phyloP scores from a whole-genome alignment of 345 rosid species.

The Eutrema heterophyllum region DNA sequence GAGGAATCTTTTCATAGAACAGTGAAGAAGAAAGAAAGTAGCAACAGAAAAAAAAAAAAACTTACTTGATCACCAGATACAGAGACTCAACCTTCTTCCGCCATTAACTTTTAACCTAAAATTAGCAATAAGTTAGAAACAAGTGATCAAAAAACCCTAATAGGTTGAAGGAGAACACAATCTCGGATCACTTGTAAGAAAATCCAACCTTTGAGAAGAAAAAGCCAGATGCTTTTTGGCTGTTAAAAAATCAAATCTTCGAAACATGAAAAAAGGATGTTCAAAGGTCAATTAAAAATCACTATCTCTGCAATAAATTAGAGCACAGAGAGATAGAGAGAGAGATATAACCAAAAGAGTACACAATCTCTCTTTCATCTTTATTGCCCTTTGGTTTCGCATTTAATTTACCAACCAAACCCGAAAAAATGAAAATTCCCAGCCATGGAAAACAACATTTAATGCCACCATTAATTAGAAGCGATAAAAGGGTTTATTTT shows the following conservation, averaged over 20 bases:
- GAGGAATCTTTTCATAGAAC: slow-evolving; percentile 7
- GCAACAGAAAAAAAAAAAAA: background rate
- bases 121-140: background rate
- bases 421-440: slow-evolving; percentile 8
- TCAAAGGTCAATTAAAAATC: slow-evolving; percentile 27
- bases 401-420: slow-evolving; percentile 40
- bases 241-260: background rate
- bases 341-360: slow-evolving; percentile 18
- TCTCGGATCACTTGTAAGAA: background rate
- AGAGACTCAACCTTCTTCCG: slow-evolving; percentile 17
- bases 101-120: slow-evolving; percentile 14
- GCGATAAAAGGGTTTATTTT: background rate
- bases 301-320: slow-evolving; percentile 37
- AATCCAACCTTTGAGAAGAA: slow-evolving; percentile 1
- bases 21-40: slow-evolving; percentile 7
- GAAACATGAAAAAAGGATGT: slow-evolving; percentile 18
- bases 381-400: slow-evolving; percentile 40
- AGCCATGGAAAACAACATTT: slow-evolving; percentile 25
- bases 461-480: slow-evolving; percentile 4
- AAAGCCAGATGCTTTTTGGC: slow-evolving; percentile 1
- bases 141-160: background rate
- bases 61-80: slow-evolving; percentile 26
- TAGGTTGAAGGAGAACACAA: background rate
- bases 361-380: slow-evolving; percentile 33
- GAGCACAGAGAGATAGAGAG: background rate